Evolutionary conservation across 306 rosid species (phyloP).

Genomic region (Prinsepia uniflora): DNA sequence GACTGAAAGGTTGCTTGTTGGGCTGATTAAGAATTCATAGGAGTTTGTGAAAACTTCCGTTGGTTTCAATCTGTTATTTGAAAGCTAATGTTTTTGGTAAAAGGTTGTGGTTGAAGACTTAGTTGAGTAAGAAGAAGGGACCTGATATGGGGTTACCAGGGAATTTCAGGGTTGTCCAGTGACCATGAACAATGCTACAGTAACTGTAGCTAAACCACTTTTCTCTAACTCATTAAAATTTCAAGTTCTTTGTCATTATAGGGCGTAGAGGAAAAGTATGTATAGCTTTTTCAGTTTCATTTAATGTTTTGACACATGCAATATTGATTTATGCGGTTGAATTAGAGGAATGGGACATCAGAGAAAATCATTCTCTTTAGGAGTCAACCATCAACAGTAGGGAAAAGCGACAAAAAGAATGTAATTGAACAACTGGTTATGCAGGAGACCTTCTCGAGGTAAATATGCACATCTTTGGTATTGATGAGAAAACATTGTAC

Average conservation of each 20-base stretch:
- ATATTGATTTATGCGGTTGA: slow-evolving; percentile 22
- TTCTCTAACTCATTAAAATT: background rate
- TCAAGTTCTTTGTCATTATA: background rate
- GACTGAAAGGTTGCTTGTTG: background rate
- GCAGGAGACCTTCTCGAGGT: slow-evolving; percentile 92
- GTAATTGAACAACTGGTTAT: slow-evolving; percentile 60
- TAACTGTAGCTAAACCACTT: background rate
- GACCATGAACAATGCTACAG: background rate
- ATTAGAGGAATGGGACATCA: slow-evolving; percentile 40
- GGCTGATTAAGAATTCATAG: background rate
- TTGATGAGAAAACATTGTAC: background rate
- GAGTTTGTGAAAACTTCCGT: background rate
- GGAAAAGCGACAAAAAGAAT: slow-evolving; percentile 45
- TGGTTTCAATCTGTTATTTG: background rate
- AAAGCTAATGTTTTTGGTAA: background rate
- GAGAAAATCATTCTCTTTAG: slow-evolving; percentile 30
- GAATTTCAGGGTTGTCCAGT: background rate
- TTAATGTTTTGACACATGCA: background rate
- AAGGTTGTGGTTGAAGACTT: background rate
- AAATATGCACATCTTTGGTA: background rate
- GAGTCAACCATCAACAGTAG: slow-evolving; percentile 35
- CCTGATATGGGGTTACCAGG: background rate
- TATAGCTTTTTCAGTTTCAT: slow-evolving; percentile 3
- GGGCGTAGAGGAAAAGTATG: background rate
- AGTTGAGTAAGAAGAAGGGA: background rate